Conservation (phyloP, 2,329 filamentous ascomycete species). For the Colletotrichum tofieldiae region DNA sequence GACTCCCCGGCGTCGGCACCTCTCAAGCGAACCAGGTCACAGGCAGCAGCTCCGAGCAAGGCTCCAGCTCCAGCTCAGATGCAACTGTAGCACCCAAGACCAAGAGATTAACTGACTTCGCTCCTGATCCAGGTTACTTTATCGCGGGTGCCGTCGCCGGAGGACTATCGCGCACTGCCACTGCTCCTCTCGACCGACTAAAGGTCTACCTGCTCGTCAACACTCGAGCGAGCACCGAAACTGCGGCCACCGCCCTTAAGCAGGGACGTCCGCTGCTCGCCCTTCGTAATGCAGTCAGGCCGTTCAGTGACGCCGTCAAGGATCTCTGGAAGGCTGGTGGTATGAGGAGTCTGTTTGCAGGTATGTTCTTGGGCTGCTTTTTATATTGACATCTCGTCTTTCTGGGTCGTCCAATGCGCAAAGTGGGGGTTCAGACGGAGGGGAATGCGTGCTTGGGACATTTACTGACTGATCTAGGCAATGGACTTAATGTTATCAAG, state of each 20-base stretch:
- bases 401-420: neutral
- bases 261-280: conserved; percentile 78
- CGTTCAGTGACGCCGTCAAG: conserved; percentile 80
- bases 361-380: conserved; percentile 66
- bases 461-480: conserved; percentile 67
- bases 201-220: conserved; percentile 98
- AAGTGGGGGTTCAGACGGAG: neutral
- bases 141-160: conserved; percentile 95
- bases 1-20: conserved; percentile 54
- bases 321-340: conserved; percentile 91
- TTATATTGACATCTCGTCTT: neutral
- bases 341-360: conserved; percentile 91
- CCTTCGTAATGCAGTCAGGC: conserved; percentile 75
- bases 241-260: conserved; percentile 77
- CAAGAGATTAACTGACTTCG: conserved; percentile 76
- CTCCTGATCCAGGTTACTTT: conserved; percentile 97
- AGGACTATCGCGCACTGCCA: conserved; percentile 94
- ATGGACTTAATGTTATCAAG: conserved; percentile 96
- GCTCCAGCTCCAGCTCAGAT: conserved; percentile 47
- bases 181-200: conserved; percentile 94
- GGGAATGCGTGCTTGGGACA: neutral
- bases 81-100: conserved; percentile 52
- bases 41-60: conserved; percentile 43
- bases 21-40: conserved; percentile 44
- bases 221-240: conserved; percentile 74